Evolutionary conservation across 768 basidiomycete species (phyloP), one percentile per base, ranked within the genome.

Genomic region (Psilocybe tampanensis): DNA sequence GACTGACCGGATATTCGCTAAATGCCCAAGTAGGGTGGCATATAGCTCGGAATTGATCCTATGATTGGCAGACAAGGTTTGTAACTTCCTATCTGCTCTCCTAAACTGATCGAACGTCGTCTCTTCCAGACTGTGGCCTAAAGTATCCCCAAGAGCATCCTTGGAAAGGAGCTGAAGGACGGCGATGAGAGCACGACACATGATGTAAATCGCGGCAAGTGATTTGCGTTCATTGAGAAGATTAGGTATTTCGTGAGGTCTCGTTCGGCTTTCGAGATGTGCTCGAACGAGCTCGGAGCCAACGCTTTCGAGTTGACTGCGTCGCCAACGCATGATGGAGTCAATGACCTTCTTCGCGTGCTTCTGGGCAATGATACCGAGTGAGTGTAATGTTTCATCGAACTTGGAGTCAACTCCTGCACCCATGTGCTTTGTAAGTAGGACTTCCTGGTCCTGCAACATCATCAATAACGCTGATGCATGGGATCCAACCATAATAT

Each of bases 81-180:
- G 70, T 29, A 88, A 73, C 61, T 90, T 88, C 63, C 86, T 60
- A 66, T 90, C 87, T 0, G 89, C 90, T 54, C 77, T 81, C 64
- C 81, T 80, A 65, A 93, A 92, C 61, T 93, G 90, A 57, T 93
- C 89, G 66, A 96, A 97, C 0, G 89, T 93, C 23, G 86, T 88
- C 64, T 92, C 89, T 67, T 96, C 95, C n/a, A 96, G 74, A 47
- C 77, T 85, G 70, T 89, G 85, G 0, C 93, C 95, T 57, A 92
- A 73, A 0, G 82, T 74, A 43, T 95, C 92, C 13, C 88, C 89
- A 3, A 96, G 76, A 1, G 86, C 86, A 61, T 94, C 92, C 65
- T 88, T 89, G 1, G 88, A 79, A 23, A 92, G 79, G 17, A 82
- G 77, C 36, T 87, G 83, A 53, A 95, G 80, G 12, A 95, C 84